Base-by-base conservation (phyloP, 768 basidiomycete species). In the Auricularia cornea region DNA sequence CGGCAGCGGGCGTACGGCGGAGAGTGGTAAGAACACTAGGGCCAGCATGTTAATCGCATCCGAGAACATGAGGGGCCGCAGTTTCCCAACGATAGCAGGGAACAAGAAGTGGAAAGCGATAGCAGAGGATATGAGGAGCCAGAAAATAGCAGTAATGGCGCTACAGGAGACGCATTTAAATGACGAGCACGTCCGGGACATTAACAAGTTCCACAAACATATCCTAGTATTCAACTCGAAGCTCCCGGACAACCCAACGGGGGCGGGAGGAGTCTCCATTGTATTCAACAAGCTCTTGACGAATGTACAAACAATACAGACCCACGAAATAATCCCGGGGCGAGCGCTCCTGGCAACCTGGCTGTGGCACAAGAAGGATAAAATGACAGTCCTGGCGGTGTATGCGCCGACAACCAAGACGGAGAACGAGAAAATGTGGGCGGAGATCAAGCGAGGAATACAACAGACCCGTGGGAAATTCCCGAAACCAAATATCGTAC, bases 401-500 rank as follows among this genome's bases (percentile, higher is more conserved):
- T 48, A 48, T 23, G 44, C 44, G 44, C 44, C 44, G 6, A 48
- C 44, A 40, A 16, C 5, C 44, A 23, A 6, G 18, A 16, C 6
- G 44, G 18, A 48, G n/a, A 48, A 48, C 44, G 4, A 16, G 4
- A 16, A 16, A 4, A 3, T 48, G 5, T 48, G 44, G 44, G n/a
- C 5, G 18, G 18, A 48, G 18, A 48, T 48, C 18, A 4, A 48
- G 14, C 18, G n/a, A 4, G n/a, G 3, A 4, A 3, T 48, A 16
- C 5, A 20, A 20, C 3, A 48, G 6, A 3, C 3, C 6, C 5
- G 18, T 12, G 12, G 33, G 44, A 20, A 23, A 16, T 4, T 59
- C 0, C 65, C 59, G 0, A 31, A 40, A 3, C 69, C 69, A 0
- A 63, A 68, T 33, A 32, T 67, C 6, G 23, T 71, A 3, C 59